Evolutionary conservation across 2,329 filamentous ascomycete species (phyloP), one percentile per base, ranked within the genome.

Genomic region (Colletotrichum sp.): DNA sequence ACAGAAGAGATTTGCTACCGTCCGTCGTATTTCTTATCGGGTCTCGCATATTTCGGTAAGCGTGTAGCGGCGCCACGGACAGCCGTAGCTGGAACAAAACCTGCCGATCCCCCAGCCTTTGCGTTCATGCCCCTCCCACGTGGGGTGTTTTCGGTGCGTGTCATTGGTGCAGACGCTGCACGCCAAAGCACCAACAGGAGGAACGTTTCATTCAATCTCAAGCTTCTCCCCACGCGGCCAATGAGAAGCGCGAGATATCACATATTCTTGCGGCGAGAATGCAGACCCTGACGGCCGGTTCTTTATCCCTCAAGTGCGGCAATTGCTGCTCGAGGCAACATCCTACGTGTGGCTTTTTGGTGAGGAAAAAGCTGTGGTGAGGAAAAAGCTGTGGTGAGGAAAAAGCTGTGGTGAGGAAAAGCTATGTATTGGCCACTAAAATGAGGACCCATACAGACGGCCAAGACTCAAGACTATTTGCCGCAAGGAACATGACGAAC

Each of bases 161-260:
- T 65, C 64, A 73, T 75, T 75, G 73, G 73, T 26, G 70, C 30
- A 34, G 6, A 18, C 8, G 8, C 28, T 18, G 9, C 15, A 26
- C 43, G 38, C n/a, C 67, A 55, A 24, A 62, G 70, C 70, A 60
- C 58, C 21, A 69, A 24, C 43, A 43, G 9, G 24, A 38, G 55
- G 21, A 58, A 73, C 73, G 70, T 75, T 75, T 60, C 73, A 75
- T 75, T 36, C 43, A 18, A 48, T 21, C 28, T 34, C 24, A 48
- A 26, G 12, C 43, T 10, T 28, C 32, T 60, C 18, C 13, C 15
- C 8, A 12, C 18, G 12, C 34, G 12, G 12, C 73, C 73, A 75
- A 75, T 73, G 3, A 52, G 30, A 58, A 21, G 3, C 32, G 24
- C 6, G 15, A 13, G 21, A 72, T 74, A 66, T 43, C 36, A 21